phyloP scores from a whole-genome alignment of 345 rosid species.

The Excoecaria cochinchinensis region DNA sequence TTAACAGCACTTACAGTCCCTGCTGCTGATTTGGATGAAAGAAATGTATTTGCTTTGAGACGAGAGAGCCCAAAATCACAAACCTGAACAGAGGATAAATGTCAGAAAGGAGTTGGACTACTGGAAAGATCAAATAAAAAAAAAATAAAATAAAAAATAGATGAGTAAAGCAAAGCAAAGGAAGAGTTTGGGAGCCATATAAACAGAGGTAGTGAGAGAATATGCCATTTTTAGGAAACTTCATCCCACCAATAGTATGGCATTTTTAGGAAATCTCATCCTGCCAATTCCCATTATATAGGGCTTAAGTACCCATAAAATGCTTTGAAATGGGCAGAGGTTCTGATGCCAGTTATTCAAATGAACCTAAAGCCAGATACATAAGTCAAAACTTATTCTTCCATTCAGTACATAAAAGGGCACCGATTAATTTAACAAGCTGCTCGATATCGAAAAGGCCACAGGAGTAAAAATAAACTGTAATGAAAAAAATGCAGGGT shows the following conservation, averaged over 20 bases:
- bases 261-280: not conserved
- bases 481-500: too few species aligned
- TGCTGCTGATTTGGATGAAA: conserved; percentile 98
- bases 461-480: too few species aligned
- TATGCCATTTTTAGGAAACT: not conserved
- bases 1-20: conserved; percentile 82
- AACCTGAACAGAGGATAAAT: conserved; percentile 51
- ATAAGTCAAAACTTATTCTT: not conserved
- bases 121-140: not conserved
- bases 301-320: too few species aligned
- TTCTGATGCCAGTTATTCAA: not conserved
- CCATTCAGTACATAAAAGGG: too few species aligned
- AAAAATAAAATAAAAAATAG: not conserved
- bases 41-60: conserved; percentile 88
- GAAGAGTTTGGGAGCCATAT: not conserved
- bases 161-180: not conserved
- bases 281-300: not conserved
- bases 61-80: conserved; percentile 99
- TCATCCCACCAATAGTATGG: not conserved
- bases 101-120: conserved; percentile 13
- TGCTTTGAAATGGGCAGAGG: too few species aligned
- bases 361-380: not conserved
- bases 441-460: too few species aligned
- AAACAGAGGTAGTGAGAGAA: not conserved
- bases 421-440: too few species aligned